Base-by-base conservation (phyloP, 2,329 filamentous ascomycete species). In the Ramichloridium luteum region DNA sequence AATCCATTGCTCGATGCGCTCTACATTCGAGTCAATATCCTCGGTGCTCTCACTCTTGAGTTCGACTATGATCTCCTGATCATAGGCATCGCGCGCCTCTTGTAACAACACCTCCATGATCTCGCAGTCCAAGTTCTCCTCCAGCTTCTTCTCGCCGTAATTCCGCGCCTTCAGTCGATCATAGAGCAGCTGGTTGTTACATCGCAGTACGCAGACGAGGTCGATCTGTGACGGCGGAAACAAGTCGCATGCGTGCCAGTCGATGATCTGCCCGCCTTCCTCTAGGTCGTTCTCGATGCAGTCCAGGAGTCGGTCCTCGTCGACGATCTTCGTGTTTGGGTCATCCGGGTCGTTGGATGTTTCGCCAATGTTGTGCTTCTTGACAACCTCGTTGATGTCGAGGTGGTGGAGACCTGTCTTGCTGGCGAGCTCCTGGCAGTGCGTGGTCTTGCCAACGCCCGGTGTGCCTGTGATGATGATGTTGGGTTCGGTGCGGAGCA, bases 231-330 rank as follows among this genome's bases (percentile, higher is more conserved):
- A 80, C 54, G 80, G 77, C 2, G 90, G 90, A 52, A 96, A 96
- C 13, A 96, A 62, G 50, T 96, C 90, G 62, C 88, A 96, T 2
- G 86, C 88, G 60, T 98, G 90, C 88, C 90, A 98, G 62, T 98
- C 90, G 51, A 98, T 80, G 46, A 98, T 75, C 57, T 75, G 82
- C 13, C 90, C 90, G 35, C 88, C 88, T 13, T 70, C 61, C 40
- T 77, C 70, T 23, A 82, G 70, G 39, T 90, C 78, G 35, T 81
- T 72, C 60, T 96, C 90, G 35, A 98, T 79, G 28, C 80, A 74
- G 54, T 98, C 90, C 13, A 98, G 69, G 17, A 98, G 63, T 77
- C 85, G 47, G 54, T 98, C 90, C 57, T 98, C 90, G 53, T 98
- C 88, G 11, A 98, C 86, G 36, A 96, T 80, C 75, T 81, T 92